These are phyloP conservation scores for Bruguiera sexangula DNA, from an alignment of 345 rosid genomes.

Conservation along the genomic window DNA sequence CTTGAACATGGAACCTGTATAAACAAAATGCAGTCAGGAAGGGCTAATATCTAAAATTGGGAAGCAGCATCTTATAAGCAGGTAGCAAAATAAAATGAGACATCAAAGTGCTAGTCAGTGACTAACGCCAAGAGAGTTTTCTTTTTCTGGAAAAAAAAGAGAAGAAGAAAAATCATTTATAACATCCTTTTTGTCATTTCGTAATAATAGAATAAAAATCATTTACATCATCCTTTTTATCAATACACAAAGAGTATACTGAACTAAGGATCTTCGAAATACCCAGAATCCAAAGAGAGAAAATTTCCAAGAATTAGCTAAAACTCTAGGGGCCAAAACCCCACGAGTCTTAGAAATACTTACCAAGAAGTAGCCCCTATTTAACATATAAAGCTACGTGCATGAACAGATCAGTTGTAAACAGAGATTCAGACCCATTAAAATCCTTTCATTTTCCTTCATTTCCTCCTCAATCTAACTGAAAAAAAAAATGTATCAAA, in stretches of 20 bases:
- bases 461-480: slow-evolving; percentile 8
- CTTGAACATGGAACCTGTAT: slow-evolving; percentile 50
- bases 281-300: no score
- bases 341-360: background rate
- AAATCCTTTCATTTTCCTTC: background rate
- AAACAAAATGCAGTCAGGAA: slow-evolving; percentile 15
- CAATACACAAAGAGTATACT: no score
- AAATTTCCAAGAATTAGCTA: no score
- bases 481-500: background rate
- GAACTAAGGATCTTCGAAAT: no score
- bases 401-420: background rate
- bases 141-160: no score
- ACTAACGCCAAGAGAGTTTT: no score
- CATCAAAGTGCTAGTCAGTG: no score
- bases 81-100: background rate
- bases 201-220: no score
- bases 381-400: background rate
- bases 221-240: no score
- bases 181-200: no score
- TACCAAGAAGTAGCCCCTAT: background rate
- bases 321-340: background rate
- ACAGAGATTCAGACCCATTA: background rate
- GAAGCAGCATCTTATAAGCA: background rate
- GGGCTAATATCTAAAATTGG: background rate
- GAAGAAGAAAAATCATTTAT: no score